Conservation (phyloP, 208 protist species). For the Leishmania martiniquensis region DNA sequence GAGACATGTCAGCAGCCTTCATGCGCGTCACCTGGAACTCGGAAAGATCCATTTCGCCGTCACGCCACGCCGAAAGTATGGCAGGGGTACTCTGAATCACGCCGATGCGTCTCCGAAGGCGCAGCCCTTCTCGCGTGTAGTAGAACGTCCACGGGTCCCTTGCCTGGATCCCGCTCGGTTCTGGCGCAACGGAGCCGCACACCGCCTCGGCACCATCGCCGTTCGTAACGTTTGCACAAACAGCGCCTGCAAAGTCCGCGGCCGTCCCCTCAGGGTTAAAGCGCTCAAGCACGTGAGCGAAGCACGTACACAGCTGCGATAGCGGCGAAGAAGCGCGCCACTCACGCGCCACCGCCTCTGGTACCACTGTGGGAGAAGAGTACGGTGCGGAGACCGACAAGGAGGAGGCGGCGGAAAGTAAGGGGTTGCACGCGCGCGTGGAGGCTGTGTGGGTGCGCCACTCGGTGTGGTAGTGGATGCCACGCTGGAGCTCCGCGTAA, state of each 20-base stretch:
- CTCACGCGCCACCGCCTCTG: slow-evolving; percentile 24
- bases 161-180: not conserved
- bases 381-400: not conserved
- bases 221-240: not conserved
- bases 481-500: slow-evolving; percentile 35
- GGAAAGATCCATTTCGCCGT: slow-evolving; percentile 60
- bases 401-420: not conserved
- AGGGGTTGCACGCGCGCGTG: slow-evolving; percentile 1
- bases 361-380: not conserved
- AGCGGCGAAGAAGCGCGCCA: slow-evolving; percentile 23
- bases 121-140: slow-evolving; percentile 49
- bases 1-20: not conserved
- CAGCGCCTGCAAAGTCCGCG: not conserved
- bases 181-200: not conserved
- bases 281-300: slow-evolving; percentile 28
- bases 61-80: slow-evolving; percentile 59
- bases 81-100: slow-evolving; percentile 50
- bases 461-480: slow-evolving; percentile 24
- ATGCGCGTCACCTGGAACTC: slow-evolving; percentile 4
- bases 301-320: slow-evolving; percentile 24
- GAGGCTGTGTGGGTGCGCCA: slow-evolving; percentile 16
- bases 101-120: slow-evolving; percentile 55
- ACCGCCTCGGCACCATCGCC: not conserved
- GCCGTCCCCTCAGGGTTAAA: slow-evolving; percentile 11
- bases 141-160: slow-evolving; percentile 29